Evolutionary conservation across 306 rosid species (phyloP).

Genomic region (Aeschynomene evenia): DNA sequence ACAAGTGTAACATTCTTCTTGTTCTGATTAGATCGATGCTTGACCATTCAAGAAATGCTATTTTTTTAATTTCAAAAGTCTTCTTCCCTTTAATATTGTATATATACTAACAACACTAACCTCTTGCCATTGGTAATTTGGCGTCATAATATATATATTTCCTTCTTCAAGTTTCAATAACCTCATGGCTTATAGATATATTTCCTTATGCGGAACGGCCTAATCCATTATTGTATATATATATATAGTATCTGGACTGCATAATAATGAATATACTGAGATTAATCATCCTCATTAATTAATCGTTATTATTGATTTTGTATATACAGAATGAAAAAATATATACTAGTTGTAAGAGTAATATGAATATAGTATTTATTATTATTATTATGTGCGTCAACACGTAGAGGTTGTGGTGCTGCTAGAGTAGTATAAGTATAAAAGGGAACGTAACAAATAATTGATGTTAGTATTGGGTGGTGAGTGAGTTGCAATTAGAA

Average conservation of each 20-base stretch:
- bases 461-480: too few species aligned
- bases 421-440: too few species aligned
- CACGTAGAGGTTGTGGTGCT: neutral
- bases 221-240: too few species aligned
- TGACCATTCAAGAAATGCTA: neutral
- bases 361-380: too few species aligned
- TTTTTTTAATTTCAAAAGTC: neutral
- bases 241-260: too few species aligned
- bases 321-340: too few species aligned
- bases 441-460: neutral
- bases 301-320: too few species aligned
- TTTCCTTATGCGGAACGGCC: too few species aligned
- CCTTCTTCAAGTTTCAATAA: neutral
- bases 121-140: neutral
- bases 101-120: neutral
- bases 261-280: neutral
- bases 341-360: too few species aligned
- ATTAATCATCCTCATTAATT: too few species aligned
- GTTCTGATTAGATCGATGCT: neutral
- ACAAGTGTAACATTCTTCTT: neutral
- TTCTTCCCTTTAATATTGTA: neutral
- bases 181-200: too few species aligned
- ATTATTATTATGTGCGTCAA: too few species aligned
- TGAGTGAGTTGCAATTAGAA: slow-evolving; percentile 26
- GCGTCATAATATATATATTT: neutral